Evolutionary conservation across 495 filamentous ascomycete species (phyloP), one percentile per base, ranked within the genome.

Genomic region (Geopyxis carbonaria): DNA sequence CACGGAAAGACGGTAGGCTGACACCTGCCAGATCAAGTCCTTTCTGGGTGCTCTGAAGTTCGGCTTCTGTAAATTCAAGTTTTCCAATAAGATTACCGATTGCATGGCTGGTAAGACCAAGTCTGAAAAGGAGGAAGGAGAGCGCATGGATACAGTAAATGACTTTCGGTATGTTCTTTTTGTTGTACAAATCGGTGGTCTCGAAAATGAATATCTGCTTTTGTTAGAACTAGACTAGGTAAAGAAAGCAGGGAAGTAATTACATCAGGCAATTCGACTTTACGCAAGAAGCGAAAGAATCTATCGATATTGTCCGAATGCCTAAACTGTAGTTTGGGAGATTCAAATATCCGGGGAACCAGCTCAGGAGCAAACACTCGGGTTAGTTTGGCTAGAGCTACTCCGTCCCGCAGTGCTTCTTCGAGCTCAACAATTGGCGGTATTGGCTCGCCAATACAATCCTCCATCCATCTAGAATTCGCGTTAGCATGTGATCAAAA

Each of bases 21-120:
- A 87, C 71, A 14, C 91, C 91, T 16, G 91, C 71, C 57, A 83
- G 91, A 59, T 99, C 91, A 18, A 99, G 72, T 13, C 86, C 91
- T 57, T 92, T 93, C 52, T 95, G 91, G 59, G 76, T 93, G 46
- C 80, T 80, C 59, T 99, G 91, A 22, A 99, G 71, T 57, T 99
- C 91, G 60, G 92, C 84, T 57, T 94, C 82, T 47, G 92, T 92
- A 49, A 99, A 99, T 56, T 95, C 81, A 11, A 99, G 68, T 55
- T 95, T 85, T 20, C 91, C 91, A 43, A 99, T 84, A 31, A 99
- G 67, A 51, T 99, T 99, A n/a, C 86, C 91, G 58, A 99, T 95
- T 7, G 86, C 74, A 60, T 95, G 94, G 48, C 82, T 78, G 19
- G 94, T 75, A 31, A 99, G 79, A 0, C 86, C 86, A 54, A 93